Conservation (phyloP, 169 alveolate species). For the Miamiensis avidus region DNA sequence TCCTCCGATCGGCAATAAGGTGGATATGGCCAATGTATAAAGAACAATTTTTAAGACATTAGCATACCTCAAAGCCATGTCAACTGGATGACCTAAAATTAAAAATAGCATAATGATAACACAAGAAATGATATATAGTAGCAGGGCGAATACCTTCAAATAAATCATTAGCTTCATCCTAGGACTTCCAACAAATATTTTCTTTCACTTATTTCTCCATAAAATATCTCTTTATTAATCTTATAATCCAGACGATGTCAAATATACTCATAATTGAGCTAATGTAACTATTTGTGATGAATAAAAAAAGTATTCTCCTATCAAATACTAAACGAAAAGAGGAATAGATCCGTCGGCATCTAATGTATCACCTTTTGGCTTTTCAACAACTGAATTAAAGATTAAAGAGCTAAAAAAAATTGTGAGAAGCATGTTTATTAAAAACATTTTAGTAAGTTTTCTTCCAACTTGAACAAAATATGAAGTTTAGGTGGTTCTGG, state of each 20-base stretch:
- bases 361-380: neutral
- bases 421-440: conserved; percentile 16
- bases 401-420: conserved; percentile 8
- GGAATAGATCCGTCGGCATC: neutral
- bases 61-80: conserved; percentile 65
- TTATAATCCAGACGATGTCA: conserved; percentile 34
- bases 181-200: conserved; percentile 24
- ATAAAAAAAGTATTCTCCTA: conserved; percentile 32
- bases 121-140: neutral
- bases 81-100: conserved; percentile 45
- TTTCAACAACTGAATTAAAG: conserved; percentile 4
- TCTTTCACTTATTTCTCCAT: conserved; percentile 14
- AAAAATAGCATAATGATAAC: neutral
- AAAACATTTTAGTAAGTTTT: conserved; percentile 21
- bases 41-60: conserved; percentile 47
- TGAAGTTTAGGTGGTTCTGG: conserved; percentile 12
- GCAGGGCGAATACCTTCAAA: conserved; percentile 19
- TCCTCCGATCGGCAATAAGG: conserved; percentile 50
- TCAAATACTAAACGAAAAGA: neutral
- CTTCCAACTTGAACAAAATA: conserved; percentile 30
- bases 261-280: conserved; percentile 19
- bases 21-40: conserved; percentile 43
- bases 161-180: conserved; percentile 43
- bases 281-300: conserved; percentile 25
- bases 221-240: conserved; percentile 8